Conservation (phyloP, 331 rosid species). For the Acacia pycnantha region DNA sequence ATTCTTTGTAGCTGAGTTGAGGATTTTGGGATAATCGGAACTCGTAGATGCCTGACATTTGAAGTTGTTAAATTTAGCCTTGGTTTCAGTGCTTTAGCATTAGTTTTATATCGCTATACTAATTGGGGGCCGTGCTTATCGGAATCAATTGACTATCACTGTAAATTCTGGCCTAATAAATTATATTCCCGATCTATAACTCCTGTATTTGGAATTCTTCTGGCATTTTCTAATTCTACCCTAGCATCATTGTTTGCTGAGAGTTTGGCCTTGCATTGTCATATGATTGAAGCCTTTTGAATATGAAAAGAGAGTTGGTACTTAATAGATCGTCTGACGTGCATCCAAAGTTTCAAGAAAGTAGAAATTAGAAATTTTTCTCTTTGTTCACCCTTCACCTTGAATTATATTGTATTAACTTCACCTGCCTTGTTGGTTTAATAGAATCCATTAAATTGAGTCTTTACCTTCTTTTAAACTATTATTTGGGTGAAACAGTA, state of each 20-base stretch:
- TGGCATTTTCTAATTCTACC: background rate
- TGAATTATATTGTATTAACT: background rate
- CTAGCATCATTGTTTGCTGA: background rate
- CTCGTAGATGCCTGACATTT: background rate
- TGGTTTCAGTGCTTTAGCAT: background rate
- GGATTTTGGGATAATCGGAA: background rate
- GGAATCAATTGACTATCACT: background rate
- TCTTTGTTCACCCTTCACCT: background rate
- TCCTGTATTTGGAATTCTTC: background rate
- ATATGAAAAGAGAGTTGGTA: background rate
- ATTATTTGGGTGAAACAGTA: background rate
- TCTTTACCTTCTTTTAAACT: background rate
- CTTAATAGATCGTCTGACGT: background rate
- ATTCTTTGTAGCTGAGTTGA: background rate
- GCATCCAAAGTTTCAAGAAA: background rate
- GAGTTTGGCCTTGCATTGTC: background rate
- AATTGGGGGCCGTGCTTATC: background rate
- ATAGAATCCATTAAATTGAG: background rate
- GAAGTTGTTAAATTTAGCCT: background rate
- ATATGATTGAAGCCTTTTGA: background rate
- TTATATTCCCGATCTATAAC: background rate
- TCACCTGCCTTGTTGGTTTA: conserved; percentile 3
- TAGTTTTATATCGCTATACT: background rate
- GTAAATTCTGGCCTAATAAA: background rate
- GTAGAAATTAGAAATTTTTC: background rate